Base-by-base conservation (phyloP, 129 eudicot species). In the Tagetes patula region DNA sequence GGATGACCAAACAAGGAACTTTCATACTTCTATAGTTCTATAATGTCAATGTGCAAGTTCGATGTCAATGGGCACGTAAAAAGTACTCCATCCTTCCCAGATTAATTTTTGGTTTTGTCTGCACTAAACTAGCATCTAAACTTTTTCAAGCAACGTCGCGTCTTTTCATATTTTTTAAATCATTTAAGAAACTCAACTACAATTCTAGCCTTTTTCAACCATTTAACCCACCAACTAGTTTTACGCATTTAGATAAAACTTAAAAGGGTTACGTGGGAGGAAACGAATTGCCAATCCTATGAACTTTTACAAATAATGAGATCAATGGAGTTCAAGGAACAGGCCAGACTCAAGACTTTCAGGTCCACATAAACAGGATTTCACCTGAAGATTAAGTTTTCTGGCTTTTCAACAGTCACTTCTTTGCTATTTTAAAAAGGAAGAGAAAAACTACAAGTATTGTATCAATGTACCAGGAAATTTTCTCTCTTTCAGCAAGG, bases 391-490 rank as follows among this genome's bases (percentile, higher is more conserved):
- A 43, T 32, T 67, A 43, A 33, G 6, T 36, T 49, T 48, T 41
- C 34, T 52, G 62, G 37, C 70, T 74, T 46, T 37, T 47, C 61
- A 46, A 63, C 30, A 73, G 8, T 52, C 49, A 27, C 30, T 48
- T 63, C 20, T 61, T 46, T 46, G 12, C 13, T 72, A 32, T 40
- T 62, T 10, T 27, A 39, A 34, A 61, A n/a, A 45, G 32, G 54
- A 45, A 45, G 27, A 54, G 56, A 6, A 55, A 33, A 27, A 13
- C 27, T 34, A 72, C 49, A 33, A 70, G 53, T 49, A 4, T n/a
- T 30, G n/a, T 61, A 70, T 27, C n/a, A 40, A 69, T 20, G 78
- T 90, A 89, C 96, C 96, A 65, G 82, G 12, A 76, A 39, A 47
- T 48, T 75, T 74, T 75, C 69, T 84, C 75, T 75, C 79, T 59